Base-by-base conservation (phyloP, 2,329 filamentous ascomycete species). In the Beauveria asiatica region DNA sequence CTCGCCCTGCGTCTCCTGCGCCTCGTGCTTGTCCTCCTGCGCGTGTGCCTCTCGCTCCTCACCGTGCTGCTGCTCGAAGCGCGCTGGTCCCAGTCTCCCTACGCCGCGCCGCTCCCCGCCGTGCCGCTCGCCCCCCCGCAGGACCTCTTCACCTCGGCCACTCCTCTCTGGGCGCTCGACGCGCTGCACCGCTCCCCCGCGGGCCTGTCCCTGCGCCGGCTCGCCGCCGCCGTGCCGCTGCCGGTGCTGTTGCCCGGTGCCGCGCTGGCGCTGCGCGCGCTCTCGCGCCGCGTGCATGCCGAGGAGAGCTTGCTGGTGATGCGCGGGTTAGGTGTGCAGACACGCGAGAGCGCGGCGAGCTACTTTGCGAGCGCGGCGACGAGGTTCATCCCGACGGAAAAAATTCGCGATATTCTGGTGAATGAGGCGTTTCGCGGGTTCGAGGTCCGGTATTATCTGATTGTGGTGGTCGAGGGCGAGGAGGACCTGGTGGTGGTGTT, bases 391-490 rank as follows among this genome's bases (percentile, higher is more conserved):
- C 93, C 94, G 0, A 96, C 93, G 0, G 89, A 88, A 49, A 87
- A 90, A 74, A 95, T 99, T 61, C 90, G 90, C 70, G 94, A 99
- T 71, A 87, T 99, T 60, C 84, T 97, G 58, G 89, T 99, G 55
- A 92, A 97, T 71, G 94, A 99, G 77, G 94, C 92, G 3, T 97
- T 97, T 74, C 85, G 84, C 61, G 92, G 92, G 0, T 96, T 97
- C 69, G 90, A 92, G 74, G 92, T 97, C 41, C 79, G 87, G 45
- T 96, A 93, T 70, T 97, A 96, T 70, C 77, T 99, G 9, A 85
- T 90, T 5, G 89, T 97, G 33, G 88, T 97, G 57, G 91, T 97
- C 19, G 89, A 95, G 66, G 92, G 87, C 2, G 93, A 97, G 74
- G 83, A 87, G 58, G 87, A 94, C 65, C 83, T 96, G 5, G 89